Percentiles rank a stretch among this genome's conserved stretches.
phyloP scores from a whole-genome alignment of 192 early-diverging fungal species.

The Backusella tuberculispora region DNA sequence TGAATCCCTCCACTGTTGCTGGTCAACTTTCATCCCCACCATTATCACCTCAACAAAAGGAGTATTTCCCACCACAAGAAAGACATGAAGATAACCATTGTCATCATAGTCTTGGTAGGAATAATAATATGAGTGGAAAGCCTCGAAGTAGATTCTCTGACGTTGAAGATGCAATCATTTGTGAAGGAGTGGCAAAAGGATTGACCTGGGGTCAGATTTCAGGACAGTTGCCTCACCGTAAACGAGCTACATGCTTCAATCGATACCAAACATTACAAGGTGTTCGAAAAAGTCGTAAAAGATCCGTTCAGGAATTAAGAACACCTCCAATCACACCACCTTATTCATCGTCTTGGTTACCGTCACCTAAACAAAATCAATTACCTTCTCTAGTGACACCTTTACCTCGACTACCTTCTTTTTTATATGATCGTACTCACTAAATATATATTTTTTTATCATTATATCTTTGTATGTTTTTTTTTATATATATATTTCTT shows the following conservation, averaged over 20 bases:
- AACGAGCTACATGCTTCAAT: conserved; percentile 45
- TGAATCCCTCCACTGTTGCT: conserved; percentile 20
- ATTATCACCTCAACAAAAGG: conserved; percentile 15
- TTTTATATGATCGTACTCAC: not conserved
- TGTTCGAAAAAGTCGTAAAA: conserved; percentile 39
- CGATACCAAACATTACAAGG: conserved; percentile 41
- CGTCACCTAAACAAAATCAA: not conserved
- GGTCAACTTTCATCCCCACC: conserved; percentile 12
- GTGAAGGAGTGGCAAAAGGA: conserved; percentile 43
- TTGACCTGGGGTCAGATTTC: conserved; percentile 44
- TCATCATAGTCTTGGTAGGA: not conserved
- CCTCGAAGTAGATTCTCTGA: conserved; percentile 43
- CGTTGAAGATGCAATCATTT: conserved; percentile 40
- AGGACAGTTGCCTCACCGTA: conserved; percentile 38
- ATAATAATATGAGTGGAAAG: conserved; percentile 11
- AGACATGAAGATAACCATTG: not conserved
- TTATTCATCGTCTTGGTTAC: conserved; percentile 10
- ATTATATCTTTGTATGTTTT: not conserved
- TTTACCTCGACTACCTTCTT: conserved; percentile 8
- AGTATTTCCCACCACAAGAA: not conserved
- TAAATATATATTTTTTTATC: conserved; percentile 3
- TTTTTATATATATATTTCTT: not conserved
- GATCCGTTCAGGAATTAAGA: conserved; percentile 11
- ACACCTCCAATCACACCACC: conserved; percentile 23
- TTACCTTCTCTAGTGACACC: conserved; percentile 6